These are phyloP conservation scores for Colletotrichum liaoningense DNA, from an alignment of 2,329 filamentous ascomycete genomes.

Conservation along the genomic window DNA sequence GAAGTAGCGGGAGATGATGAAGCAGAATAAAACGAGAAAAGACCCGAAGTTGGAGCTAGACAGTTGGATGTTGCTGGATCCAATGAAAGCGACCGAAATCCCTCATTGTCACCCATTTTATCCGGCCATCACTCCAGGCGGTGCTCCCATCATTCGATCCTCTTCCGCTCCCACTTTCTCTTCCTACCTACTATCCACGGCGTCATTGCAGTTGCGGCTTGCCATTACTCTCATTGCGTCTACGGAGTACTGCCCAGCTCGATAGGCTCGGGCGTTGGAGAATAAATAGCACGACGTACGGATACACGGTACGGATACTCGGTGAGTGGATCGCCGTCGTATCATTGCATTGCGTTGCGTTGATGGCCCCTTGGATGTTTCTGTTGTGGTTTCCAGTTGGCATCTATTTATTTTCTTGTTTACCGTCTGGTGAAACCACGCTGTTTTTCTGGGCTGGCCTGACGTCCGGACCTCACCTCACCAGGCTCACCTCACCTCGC, in stretches of 20 bases:
- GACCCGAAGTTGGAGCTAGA: conserved; percentile 19
- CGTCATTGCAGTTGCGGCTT: background rate
- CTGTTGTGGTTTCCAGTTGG: conserved; percentile 13
- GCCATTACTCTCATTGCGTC: background rate
- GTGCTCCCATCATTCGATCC: background rate
- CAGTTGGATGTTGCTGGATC: background rate
- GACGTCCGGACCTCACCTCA: conserved; percentile 7
- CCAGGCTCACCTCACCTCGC: background rate
- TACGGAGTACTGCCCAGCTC: background rate
- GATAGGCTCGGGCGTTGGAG: conserved; percentile 1
- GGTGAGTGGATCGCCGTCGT: conserved; percentile 4
- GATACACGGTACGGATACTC: background rate
- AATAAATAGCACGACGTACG: conserved; percentile 6
- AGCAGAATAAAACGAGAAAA: conserved; percentile 14
- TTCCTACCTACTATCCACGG: background rate
- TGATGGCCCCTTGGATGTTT: conserved; percentile 17
- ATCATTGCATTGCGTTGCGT: background rate
- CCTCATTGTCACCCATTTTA: background rate
- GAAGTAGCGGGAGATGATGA: background rate
- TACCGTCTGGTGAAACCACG: background rate
- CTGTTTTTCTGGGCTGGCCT: conserved; percentile 3
- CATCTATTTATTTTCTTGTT: conserved; percentile 1
- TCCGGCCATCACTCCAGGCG: background rate
- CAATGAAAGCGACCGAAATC: background rate
- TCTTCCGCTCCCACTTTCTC: background rate